Conservation (phyloP, 345 rosid species). For the Psidium friedrichsthalianum region DNA sequence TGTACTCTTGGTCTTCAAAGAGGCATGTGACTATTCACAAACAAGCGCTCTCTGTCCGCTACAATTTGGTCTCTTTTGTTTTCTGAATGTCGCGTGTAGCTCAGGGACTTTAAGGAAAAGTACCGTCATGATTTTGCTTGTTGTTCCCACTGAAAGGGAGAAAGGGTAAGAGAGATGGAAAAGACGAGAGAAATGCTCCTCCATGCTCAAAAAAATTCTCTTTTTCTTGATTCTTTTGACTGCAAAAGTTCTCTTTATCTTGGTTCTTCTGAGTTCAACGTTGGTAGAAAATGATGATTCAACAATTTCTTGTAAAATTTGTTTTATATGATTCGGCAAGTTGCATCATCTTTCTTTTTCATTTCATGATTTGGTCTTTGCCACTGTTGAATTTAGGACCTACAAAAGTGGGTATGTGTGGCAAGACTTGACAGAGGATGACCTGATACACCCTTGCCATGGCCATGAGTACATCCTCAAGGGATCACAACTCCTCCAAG, state of each 20-base stretch:
- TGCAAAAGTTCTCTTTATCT: not conserved
- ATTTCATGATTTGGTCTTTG: not conserved
- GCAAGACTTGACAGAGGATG: slow-evolving; percentile 54
- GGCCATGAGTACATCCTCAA: slow-evolving; percentile 59
- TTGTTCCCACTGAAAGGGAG: not conserved
- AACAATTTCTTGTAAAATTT: not conserved
- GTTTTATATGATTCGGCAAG: not conserved
- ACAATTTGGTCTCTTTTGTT: not conserved
- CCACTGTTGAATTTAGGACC: slow-evolving; percentile 20
- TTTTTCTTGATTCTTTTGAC: not conserved
- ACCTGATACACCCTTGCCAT: slow-evolving; percentile 41
- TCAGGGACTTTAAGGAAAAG: not conserved
- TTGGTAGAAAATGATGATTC: no score
- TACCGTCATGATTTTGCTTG: not conserved
- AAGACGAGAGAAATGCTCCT: not conserved
- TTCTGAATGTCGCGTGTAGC: not conserved
- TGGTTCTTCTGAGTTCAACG: not conserved
- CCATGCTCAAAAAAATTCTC: not conserved
- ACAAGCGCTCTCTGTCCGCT: not conserved
- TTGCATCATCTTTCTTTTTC: not conserved
- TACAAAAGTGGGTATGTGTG: slow-evolving; percentile 60
- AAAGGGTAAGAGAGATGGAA: not conserved
- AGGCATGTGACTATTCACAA: slow-evolving; percentile 14
- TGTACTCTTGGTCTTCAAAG: slow-evolving; percentile 61
- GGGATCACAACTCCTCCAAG: slow-evolving; percentile 39